Evolutionary conservation across 768 basidiomycete genomes (phyloP).

Genomic region (Agrocybe praecox): DNA sequence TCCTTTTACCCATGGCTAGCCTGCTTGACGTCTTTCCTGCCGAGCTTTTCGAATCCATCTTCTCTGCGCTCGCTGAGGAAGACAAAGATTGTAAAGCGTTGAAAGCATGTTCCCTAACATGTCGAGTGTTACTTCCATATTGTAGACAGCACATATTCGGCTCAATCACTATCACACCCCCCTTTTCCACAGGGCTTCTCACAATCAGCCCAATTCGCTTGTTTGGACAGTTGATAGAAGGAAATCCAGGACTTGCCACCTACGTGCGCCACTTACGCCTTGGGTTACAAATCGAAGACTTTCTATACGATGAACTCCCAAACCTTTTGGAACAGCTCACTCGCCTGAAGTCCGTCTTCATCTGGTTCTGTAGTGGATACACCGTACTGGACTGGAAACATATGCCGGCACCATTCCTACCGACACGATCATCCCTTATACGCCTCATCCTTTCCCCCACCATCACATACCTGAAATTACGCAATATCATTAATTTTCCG

Average conservation of each 20-base stretch:
- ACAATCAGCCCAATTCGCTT: neutral
- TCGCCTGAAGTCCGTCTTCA: neutral
- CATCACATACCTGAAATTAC: neutral
- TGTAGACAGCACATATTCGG: neutral
- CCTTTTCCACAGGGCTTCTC: neutral
- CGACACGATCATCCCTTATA: neutral
- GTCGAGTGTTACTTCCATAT: neutral
- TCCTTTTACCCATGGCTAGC: neutral
- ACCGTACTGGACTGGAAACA: neutral
- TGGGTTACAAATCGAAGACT: neutral
- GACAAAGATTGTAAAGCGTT: neutral
- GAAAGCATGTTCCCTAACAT: neutral
- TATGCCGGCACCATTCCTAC: neutral
- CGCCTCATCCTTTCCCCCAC: conserved; percentile 1
- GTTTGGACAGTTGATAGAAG: neutral
- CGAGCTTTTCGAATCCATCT: neutral
- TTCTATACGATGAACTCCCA: neutral
- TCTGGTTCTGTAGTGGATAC: neutral
- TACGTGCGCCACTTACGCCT: neutral
- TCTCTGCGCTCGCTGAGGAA: neutral
- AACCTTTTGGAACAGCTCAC: neutral
- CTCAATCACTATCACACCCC: neutral
- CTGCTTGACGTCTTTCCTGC: neutral
- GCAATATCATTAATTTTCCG: neutral
- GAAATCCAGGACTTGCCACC: neutral